phyloP scores from a whole-genome alignment of 192 early-diverging fungal genomes.

The Powellomyces hirtus region DNA sequence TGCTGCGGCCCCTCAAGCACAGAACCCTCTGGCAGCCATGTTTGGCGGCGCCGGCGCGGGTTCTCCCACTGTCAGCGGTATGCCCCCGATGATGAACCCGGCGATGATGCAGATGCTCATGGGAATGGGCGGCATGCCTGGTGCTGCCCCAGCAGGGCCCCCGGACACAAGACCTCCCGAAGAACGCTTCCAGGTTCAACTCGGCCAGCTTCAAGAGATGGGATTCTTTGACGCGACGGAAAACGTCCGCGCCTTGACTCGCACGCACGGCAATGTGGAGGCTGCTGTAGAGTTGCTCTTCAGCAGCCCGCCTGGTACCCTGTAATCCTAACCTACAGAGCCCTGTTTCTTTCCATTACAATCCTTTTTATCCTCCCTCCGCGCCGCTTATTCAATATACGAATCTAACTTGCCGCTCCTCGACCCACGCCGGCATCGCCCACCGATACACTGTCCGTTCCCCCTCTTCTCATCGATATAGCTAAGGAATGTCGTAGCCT shows the following conservation, averaged over 20 bases:
- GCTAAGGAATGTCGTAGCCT: no score
- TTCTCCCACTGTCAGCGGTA: background rate
- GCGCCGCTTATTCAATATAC: no score
- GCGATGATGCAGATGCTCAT: constrained; percentile 25
- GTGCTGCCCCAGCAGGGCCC: constrained; percentile 1
- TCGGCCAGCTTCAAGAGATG: constrained; percentile 92
- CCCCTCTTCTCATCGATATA: no score
- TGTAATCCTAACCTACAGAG: no score
- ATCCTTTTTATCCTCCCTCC: no score
- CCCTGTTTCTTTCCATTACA: no score
- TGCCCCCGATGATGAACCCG: constrained; percentile 17
- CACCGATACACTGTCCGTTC: no score
- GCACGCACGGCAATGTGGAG: constrained; percentile 85
- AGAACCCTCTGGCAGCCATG: background rate
- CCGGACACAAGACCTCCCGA: constrained; percentile 40
- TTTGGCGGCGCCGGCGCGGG: background rate
- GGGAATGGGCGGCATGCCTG: background rate
- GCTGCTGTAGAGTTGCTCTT: constrained; percentile 91
- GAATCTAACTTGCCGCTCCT: no score
- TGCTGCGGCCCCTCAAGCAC: background rate
- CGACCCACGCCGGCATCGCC: no score
- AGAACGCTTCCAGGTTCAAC: constrained; percentile 58
- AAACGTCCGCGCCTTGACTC: constrained; percentile 85
- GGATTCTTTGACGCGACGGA: constrained; percentile 86
- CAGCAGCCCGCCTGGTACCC: background rate